phyloP scores from a whole-genome alignment of 2,329 filamentous ascomycete genomes.

The Huntiella savannae region DNA sequence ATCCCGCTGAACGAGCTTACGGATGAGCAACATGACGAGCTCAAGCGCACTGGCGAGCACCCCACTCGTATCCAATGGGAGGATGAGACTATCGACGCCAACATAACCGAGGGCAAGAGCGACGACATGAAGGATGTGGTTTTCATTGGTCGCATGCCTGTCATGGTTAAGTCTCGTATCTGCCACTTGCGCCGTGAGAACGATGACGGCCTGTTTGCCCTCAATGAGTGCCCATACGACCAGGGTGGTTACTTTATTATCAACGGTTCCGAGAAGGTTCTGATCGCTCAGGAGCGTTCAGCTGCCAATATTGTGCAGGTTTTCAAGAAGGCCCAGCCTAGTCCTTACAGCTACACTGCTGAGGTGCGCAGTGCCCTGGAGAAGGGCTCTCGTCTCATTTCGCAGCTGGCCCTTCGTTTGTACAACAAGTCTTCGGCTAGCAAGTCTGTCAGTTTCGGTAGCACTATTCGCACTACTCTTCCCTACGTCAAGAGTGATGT shows the following conservation, averaged over 20 bases:
- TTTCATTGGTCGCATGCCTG: conserved; percentile 86
- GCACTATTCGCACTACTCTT: conserved; percentile 74
- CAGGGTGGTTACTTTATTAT: conserved; percentile 98
- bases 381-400: conserved; percentile 87
- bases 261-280: conserved; percentile 94
- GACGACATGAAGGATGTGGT: conserved; percentile 50
- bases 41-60: conserved; percentile 33
- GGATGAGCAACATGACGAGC: conserved; percentile 38
- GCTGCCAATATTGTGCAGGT: conserved; percentile 98
- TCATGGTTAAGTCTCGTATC: conserved; percentile 96
- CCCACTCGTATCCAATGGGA: conserved; percentile 43
- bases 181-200: conserved; percentile 71
- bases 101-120: conserved; percentile 18
- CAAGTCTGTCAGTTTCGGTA: conserved; percentile 56
- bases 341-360: conserved; percentile 77
- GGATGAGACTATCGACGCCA: conserved; percentile 29
- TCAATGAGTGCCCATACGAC: conserved; percentile 96
- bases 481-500: conserved; percentile 90
- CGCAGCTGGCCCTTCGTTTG: conserved; percentile 77
- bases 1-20: conserved; percentile 50
- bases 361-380: conserved; percentile 94
- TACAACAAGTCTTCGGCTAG: conserved; percentile 65
- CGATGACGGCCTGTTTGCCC: conserved; percentile 70
- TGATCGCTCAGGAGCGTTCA: conserved; percentile 94
- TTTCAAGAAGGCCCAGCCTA: conserved; percentile 92